phyloP scores from a whole-genome alignment of 345 rosid species.

The Eucalyptus sp. region DNA sequence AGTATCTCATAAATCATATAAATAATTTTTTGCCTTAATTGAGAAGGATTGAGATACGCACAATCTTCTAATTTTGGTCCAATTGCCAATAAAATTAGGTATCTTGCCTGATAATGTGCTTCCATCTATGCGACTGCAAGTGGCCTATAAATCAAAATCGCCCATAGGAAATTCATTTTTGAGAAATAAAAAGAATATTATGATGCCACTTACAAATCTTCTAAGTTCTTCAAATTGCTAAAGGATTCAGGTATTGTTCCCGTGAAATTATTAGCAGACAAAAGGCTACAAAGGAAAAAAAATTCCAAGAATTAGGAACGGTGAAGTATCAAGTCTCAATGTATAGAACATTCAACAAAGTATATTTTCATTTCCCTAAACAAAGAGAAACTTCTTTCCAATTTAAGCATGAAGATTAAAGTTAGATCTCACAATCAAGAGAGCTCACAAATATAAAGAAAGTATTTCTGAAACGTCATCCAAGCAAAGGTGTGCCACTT shows the following conservation, averaged over 20 bases:
- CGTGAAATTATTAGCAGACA: conserved; percentile 56
- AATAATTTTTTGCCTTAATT: background rate
- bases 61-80: conserved; percentile 17
- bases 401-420: background rate
- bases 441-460: too few species aligned
- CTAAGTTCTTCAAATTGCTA: background rate
- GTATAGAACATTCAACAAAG: background rate
- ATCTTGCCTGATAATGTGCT: conserved; percentile 52
- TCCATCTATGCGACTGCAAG: conserved; percentile 76
- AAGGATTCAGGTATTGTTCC: conserved; percentile 68
- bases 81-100: conserved; percentile 70
- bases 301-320: background rate
- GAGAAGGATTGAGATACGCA: background rate
- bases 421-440: background rate
- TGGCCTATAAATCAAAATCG: background rate
- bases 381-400: background rate
- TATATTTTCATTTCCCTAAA: too few species aligned
- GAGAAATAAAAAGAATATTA: background rate
- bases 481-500: background rate
- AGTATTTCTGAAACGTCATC: too few species aligned
- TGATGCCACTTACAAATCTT: conserved; percentile 46
- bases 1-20: background rate
- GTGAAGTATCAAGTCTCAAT: background rate
- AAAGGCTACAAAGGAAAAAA: conserved; percentile 14
- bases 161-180: background rate